Percentiles rank a stretch among this genome's conserved stretches.
Evolutionary conservation across 257 asterid species (phyloP).

Genomic region (Lycium ferocissimum): DNA sequence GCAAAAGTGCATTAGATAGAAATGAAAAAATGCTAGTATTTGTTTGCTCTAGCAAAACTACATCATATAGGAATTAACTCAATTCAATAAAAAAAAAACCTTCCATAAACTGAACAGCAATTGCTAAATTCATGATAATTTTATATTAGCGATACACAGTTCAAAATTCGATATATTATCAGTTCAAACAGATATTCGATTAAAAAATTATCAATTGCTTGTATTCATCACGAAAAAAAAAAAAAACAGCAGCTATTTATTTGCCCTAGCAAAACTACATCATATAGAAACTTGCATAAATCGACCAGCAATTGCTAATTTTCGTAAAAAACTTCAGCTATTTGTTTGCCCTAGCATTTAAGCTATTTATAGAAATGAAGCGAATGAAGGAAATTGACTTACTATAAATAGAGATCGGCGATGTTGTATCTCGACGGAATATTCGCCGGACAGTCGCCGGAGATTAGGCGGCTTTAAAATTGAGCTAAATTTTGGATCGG

Average conservation of each 20-base stretch:
- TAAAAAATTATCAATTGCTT: not conserved
- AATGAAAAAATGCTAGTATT: no score
- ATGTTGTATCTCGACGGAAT: not conserved
- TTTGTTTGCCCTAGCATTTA: not conserved
- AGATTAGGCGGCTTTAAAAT: not conserved
- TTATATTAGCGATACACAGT: no score
- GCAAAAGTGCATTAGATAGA: not conserved
- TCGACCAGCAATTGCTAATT: not conserved
- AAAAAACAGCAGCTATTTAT: not conserved
- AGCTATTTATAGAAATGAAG: not conserved
- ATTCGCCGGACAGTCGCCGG: slow-evolving; percentile 22
- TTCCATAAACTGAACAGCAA: not conserved
- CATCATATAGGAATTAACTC: not conserved
- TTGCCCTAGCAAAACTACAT: not conserved
- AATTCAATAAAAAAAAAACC: not conserved
- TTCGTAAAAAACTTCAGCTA: no score
- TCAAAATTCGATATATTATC: no score
- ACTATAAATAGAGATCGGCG: slow-evolving; percentile 15
- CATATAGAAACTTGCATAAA: not conserved
- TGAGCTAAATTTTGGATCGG: slow-evolving; percentile 19
- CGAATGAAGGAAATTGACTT: not conserved
- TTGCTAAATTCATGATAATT: not conserved
- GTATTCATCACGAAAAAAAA: not conserved
- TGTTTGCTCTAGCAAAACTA: no score
- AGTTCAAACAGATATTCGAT: not conserved